phyloP scores from a whole-genome alignment of 1,139 yeast species.

The Scheffersomyces lignicola region DNA sequence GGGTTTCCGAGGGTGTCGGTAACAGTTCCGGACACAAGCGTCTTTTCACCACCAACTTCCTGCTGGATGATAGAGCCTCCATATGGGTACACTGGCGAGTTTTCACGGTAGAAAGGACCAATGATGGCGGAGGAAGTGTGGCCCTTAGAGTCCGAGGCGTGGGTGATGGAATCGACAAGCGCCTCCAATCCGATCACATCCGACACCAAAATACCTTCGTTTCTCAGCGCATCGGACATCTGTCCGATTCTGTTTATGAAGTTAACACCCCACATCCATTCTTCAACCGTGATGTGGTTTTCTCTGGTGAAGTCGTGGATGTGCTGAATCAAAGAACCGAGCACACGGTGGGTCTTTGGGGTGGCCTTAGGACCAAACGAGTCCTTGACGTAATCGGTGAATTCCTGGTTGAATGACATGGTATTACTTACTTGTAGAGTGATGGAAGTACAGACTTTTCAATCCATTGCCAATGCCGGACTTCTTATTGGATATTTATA shows the following conservation, averaged over 20 bases:
- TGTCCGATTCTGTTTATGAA: constrained; percentile 16
- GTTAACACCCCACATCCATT: constrained; percentile 16
- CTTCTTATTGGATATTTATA: constrained; percentile 2
- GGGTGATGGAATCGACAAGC: constrained; percentile 18
- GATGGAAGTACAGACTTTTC: not conserved
- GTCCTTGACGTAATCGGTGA: constrained; percentile 23
- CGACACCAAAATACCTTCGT: constrained; percentile 16
- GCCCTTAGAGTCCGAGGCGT: constrained; percentile 17
- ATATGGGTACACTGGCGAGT: constrained; percentile 24
- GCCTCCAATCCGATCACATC: constrained; percentile 16
- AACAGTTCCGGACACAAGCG: constrained; percentile 24
- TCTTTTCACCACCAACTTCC: constrained; percentile 28
- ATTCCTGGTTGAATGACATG: constrained; percentile 21
- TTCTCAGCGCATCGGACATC: constrained; percentile 15
- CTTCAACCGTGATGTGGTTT: constrained; percentile 16
- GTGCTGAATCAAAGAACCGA: constrained; percentile 21
- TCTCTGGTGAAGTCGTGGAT: constrained; percentile 17
- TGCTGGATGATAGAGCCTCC: constrained; percentile 29
- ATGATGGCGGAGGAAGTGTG: constrained; percentile 30
- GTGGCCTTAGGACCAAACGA: constrained; percentile 31
- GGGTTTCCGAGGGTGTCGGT: constrained; percentile 15
- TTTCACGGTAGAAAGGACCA: constrained; percentile 29
- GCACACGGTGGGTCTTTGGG: constrained; percentile 21
- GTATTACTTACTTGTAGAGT: constrained; percentile 1
- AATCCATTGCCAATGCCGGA: not conserved